Percentiles rank a stretch among this genome's conserved stretches.
These are phyloP conservation scores for Eucalyptus regnans DNA, from an alignment of 345 rosid species.

Conservation along the genomic window DNA sequence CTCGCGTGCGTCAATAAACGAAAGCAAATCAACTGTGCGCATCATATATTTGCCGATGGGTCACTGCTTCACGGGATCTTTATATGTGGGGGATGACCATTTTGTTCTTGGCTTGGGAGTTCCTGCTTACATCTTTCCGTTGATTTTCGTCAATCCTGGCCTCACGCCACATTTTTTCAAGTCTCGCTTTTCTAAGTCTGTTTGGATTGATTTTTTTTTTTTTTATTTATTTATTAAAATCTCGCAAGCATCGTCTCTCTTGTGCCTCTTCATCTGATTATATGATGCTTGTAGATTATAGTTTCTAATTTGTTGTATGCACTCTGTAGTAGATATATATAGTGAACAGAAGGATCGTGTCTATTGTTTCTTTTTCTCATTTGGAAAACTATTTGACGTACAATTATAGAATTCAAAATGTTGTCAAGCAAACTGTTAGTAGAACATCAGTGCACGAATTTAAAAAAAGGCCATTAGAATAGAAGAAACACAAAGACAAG, in stretches of 20 bases:
- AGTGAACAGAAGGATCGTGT: not conserved
- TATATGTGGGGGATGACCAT: not conserved
- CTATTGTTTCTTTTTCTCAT: not conserved
- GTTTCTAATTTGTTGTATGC: not conserved
- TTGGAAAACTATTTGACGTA: not conserved
- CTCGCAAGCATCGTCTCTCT: not conserved
- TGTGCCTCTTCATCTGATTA: not conserved
- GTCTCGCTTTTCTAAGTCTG: not conserved
- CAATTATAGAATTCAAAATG: not conserved
- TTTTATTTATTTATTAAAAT: too few relatives aligned
- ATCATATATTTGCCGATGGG: not conserved
- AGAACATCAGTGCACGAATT: too few relatives aligned
- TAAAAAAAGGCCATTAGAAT: too few relatives aligned
- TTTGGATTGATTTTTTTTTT: not conserved
- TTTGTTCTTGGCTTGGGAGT: not conserved
- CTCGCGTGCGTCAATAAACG: not conserved
- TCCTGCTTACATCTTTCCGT: not conserved
- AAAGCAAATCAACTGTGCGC: accelerated
- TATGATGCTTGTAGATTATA: not conserved
- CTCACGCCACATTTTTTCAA: not conserved
- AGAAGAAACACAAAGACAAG: too few relatives aligned
- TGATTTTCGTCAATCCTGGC: not conserved
- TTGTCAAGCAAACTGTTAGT: too few relatives aligned
- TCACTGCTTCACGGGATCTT: not conserved
- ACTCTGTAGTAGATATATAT: not conserved